Base-by-base conservation (phyloP, 768 basidiomycete species). In the Thelephora aurantiotincta region DNA sequence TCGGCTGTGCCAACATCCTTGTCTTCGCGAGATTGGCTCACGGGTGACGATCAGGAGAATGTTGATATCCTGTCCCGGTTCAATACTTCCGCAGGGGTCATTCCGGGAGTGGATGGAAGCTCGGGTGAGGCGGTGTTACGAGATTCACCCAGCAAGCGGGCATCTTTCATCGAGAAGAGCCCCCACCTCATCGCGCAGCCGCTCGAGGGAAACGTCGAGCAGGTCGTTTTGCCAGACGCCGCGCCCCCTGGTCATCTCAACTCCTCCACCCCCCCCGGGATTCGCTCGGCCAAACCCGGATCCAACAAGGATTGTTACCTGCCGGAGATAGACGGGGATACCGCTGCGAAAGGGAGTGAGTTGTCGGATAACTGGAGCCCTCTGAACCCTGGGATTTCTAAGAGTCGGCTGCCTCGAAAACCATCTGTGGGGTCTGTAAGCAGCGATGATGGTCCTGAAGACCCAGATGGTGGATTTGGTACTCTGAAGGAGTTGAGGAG, bases 121-220 rank as follows among this genome's bases (percentile, higher is more conserved):
- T 43, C 30, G 37, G 22, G 46, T 48, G 36, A 67, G 18, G 73
- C 79, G 2, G 65, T 80, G 26, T 61, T 85, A 45, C 77, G 83
- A 47, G 74, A 80, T 16, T 82, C 80, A 14, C 81, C 81, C 18
- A 76, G 77, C 57, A 86, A 85, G 63, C 75, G 81, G 11, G 74
- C 81, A 33, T 84, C 82, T 2, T 70, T 74, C 45, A 73, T 83
- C 33, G 72, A 82, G 54, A 70, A 68, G 50, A 70, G 63, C 44
- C 60, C 58, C 13, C 52, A 58, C 26, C 43, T 45, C 6, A 42
- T 65, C 18, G 57, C 54, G 35, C 59, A 54, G 46, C 59, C 64
- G 11, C 58, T 64, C 34, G 54, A 57, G 37, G 56, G 52, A 14
- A 45, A 56, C 48, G 46, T 54, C 14, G 48, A 37, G 14, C 47